These are phyloP conservation scores for Penicillium decumbens DNA, from an alignment of 2,329 filamentous ascomycete genomes.

Conservation along the genomic window DNA sequence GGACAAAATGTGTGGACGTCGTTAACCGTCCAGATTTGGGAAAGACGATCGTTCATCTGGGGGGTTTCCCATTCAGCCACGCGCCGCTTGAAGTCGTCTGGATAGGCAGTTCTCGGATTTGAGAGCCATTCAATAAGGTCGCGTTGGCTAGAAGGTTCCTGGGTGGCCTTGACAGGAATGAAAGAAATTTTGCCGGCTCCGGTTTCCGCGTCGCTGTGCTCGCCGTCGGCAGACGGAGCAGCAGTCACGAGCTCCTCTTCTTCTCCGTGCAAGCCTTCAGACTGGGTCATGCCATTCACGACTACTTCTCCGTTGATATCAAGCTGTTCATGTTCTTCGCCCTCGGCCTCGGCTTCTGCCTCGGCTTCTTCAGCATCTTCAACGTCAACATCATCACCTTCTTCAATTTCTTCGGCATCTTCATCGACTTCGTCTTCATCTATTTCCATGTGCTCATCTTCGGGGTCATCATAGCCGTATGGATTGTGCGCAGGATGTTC, in stretches of 20 bases:
- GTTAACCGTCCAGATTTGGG: constrained; percentile 37
- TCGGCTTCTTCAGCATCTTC: constrained; percentile 4
- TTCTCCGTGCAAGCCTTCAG: constrained; percentile 8
- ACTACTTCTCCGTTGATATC: constrained; percentile 12
- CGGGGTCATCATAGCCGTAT: constrained; percentile 23
- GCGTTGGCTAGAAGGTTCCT: constrained; percentile 1
- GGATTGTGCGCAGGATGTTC: constrained; percentile 32
- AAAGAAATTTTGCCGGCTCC: not conserved
- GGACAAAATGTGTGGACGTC: constrained; percentile 32
- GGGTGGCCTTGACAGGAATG: constrained; percentile 1
- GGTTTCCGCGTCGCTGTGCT: constrained; percentile 1
- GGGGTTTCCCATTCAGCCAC: constrained; percentile 14
- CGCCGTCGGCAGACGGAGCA: constrained; percentile 6
- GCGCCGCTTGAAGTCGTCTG: constrained; percentile 18
- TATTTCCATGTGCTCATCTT: constrained; percentile 11
- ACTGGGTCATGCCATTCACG: constrained; percentile 15
- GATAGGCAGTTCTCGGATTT: constrained; percentile 16
- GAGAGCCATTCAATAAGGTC: constrained; percentile 20
- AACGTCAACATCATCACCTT: constrained; percentile 10
- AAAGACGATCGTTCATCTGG: constrained; percentile 32
- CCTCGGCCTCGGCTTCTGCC: constrained; percentile 16
- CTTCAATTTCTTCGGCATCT: constrained; percentile 16
- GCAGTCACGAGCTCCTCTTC: constrained; percentile 18
- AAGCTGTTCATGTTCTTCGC: constrained; percentile 13
- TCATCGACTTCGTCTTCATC: constrained; percentile 12